These are phyloP conservation scores for Ophiostoma fasciatum DNA, from an alignment of 2,329 filamentous ascomycete species.

Conservation along the genomic window DNA sequence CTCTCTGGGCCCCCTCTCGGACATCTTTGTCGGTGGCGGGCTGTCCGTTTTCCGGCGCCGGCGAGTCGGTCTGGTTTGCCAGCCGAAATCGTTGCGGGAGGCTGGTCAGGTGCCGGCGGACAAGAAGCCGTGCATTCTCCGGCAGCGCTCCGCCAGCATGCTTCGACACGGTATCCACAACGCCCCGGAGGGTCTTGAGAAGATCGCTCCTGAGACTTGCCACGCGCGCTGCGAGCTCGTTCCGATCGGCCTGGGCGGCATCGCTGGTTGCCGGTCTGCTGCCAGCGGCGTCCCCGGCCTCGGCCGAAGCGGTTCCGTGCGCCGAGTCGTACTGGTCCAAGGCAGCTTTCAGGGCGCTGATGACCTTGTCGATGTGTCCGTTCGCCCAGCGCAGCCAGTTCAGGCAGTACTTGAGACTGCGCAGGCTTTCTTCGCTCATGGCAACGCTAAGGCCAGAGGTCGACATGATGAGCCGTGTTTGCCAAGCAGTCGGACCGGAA, in stretches of 20 bases:
- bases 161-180: conserved; percentile 72
- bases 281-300: neutral
- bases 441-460: conserved; percentile 84
- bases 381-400: conserved; percentile 71
- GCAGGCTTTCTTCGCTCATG: conserved; percentile 76
- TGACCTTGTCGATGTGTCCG: conserved; percentile 60
- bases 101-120: conserved; percentile 70
- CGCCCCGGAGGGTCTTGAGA: conserved; percentile 63
- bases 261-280: conserved; percentile 7
- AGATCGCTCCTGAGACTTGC: conserved; percentile 54
- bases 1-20: conserved; percentile 52
- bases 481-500: no score
- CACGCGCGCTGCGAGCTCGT: conserved; percentile 46
- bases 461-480: conserved; percentile 72
- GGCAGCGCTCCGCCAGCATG: conserved; percentile 87
- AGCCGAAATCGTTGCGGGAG: conserved; percentile 66
- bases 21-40: conserved; percentile 19
- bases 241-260: conserved; percentile 20
- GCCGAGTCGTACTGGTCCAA: conserved; percentile 65
- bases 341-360: conserved; percentile 57
- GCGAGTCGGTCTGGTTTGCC: conserved; percentile 29
- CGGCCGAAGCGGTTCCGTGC: conserved; percentile 10
- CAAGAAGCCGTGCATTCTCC: conserved; percentile 71
- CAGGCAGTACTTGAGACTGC: conserved; percentile 73
- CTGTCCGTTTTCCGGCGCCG: conserved; percentile 11